Conservation (phyloP, 116 monocot genomes). For the Posidonia oceanica region DNA sequence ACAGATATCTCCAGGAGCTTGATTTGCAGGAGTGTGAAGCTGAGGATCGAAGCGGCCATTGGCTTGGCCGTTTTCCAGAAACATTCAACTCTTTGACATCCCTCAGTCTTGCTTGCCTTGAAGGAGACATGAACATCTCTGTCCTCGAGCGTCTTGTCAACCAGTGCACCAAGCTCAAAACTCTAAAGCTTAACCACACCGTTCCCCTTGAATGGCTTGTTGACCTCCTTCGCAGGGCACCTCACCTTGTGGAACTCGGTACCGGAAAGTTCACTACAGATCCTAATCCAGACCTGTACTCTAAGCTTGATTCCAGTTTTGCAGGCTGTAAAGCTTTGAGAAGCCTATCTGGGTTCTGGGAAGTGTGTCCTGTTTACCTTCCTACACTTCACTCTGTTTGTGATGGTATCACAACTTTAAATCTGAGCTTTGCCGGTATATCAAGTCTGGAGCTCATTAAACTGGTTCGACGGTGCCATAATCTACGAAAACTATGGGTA, state of each 20-base stretch:
- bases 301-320: constrained; percentile 51
- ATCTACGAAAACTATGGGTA: constrained; percentile 77
- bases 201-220: constrained; percentile 63
- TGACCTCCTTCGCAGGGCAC: constrained; percentile 32
- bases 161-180: constrained; percentile 54
- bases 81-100: constrained; percentile 60
- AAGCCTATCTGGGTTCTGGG: constrained; percentile 80
- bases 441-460: constrained; percentile 50
- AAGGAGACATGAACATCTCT: constrained; percentile 55
- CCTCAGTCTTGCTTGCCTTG: constrained; percentile 67
- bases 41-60: constrained; percentile 50
- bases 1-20: constrained; percentile 56
- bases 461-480: constrained; percentile 49
- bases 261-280: constrained; percentile 59
- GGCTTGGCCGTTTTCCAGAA: constrained; percentile 76
- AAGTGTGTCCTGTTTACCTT: constrained; percentile 53
- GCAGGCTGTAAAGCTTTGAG: constrained; percentile 41
- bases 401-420: constrained; percentile 50
- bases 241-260: constrained; percentile 70
- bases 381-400: constrained; percentile 63
- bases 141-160: constrained; percentile 54
- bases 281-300: constrained; percentile 36
- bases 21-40: constrained; percentile 80
- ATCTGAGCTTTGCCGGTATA: constrained; percentile 73
- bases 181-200: constrained; percentile 40